A percentile compares a stretch with the other conserved stretches of the same genome.
phyloP scores from a whole-genome alignment of 208 protist species.

The Trypanosomatidae sp. region DNA sequence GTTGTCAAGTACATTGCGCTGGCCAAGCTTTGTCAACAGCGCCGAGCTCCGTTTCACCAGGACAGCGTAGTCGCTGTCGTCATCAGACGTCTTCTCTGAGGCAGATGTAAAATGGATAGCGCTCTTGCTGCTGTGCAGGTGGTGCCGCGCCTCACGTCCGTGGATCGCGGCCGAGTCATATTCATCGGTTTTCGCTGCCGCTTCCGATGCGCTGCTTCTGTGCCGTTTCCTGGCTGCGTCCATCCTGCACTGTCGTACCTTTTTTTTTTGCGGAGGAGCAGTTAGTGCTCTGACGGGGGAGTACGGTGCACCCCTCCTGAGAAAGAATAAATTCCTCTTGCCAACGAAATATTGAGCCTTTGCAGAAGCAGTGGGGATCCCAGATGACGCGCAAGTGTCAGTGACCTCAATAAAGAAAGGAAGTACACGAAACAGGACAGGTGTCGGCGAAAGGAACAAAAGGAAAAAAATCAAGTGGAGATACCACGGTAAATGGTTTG shows the following conservation, averaged over 20 bases:
- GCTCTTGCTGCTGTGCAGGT: background rate
- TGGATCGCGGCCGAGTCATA: constrained; percentile 1
- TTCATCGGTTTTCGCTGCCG: background rate
- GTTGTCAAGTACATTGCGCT: background rate
- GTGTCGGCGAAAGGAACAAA: background rate
- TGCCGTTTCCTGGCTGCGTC: background rate
- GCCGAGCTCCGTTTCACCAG: constrained; percentile 31
- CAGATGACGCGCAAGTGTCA: background rate
- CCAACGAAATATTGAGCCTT: background rate
- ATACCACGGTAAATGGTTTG: background rate
- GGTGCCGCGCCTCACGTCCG: background rate
- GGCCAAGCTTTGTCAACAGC: constrained; percentile 22
- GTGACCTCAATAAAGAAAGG: background rate
- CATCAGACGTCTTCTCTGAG: background rate
- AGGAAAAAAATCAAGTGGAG: background rate
- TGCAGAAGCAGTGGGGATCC: background rate
- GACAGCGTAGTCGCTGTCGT: constrained; percentile 20
- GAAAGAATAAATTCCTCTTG: background rate
- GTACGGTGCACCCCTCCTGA: background rate
- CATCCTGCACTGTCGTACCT: background rate
- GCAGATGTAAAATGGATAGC: background rate
- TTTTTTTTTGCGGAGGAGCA: background rate
- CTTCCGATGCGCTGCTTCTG: constrained; percentile 1
- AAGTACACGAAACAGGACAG: background rate
- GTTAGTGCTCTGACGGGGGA: background rate